These are phyloP conservation scores for Apiotrichum sp. DNA, from an alignment of 1,284 basidiomycete species.

Conservation along the genomic window DNA sequence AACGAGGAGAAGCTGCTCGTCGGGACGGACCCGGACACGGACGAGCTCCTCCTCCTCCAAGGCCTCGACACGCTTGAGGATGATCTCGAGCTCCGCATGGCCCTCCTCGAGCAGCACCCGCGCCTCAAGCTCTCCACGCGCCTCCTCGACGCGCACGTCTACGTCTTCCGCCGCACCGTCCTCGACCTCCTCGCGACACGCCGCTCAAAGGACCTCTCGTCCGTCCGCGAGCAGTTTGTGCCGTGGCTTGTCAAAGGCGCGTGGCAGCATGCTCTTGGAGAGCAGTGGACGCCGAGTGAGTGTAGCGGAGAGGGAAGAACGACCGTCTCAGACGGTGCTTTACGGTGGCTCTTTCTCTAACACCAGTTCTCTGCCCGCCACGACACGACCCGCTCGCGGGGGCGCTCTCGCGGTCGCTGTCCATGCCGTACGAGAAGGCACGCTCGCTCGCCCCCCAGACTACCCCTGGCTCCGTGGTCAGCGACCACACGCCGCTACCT, in stretches of 20 bases:
- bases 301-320: neutral
- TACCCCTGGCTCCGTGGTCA: conserved; percentile 15
- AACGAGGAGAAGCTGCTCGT: conserved; percentile 44
- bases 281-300: conserved; percentile 40
- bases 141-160: conserved; percentile 81
- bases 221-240: conserved; percentile 76
- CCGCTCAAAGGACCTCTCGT: conserved; percentile 61
- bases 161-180: conserved; percentile 69
- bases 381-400: conserved; percentile 40
- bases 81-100: conserved; percentile 66
- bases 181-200: conserved; percentile 62
- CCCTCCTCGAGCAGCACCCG: conserved; percentile 63
- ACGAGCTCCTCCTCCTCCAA: conserved; percentile 65
- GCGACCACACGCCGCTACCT: conserved; percentile 20
- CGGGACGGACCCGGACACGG: conserved; percentile 46
- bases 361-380: conserved; percentile 40
- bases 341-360: neutral
- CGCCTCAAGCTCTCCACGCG: conserved; percentile 62
- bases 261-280: conserved; percentile 51
- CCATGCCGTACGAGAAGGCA: conserved; percentile 23
- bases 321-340: too few relatives aligned
- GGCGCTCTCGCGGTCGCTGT: conserved; percentile 43
- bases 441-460: conserved; percentile 8
- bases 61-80: conserved; percentile 60
- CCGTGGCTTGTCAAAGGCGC: conserved; percentile 83